These are phyloP conservation scores for Lactarius tabidus DNA, from an alignment of 768 basidiomycete genomes.

Conservation along the genomic window DNA sequence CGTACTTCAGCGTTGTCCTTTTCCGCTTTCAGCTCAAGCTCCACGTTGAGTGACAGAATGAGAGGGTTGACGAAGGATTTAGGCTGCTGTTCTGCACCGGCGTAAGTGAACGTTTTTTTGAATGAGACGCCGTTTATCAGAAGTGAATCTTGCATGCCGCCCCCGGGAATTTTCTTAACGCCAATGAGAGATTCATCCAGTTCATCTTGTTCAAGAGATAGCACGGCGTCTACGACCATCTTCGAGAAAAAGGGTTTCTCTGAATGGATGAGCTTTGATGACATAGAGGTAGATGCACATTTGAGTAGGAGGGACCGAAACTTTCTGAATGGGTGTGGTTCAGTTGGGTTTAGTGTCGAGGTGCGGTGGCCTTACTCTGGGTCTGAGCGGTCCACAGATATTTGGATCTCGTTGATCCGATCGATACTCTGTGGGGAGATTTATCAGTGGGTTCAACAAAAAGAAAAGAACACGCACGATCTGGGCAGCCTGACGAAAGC, in stretches of 20 bases:
- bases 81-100: constrained; percentile 98
- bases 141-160: constrained; percentile 94
- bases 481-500: constrained; percentile 82
- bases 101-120: constrained; percentile 99
- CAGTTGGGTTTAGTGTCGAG: not conserved
- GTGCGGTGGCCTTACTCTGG: constrained; percentile 62
- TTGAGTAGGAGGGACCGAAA: constrained; percentile 94
- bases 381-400: constrained; percentile 84
- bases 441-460: constrained; percentile 10
- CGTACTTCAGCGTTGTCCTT: constrained; percentile 99
- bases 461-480: constrained; percentile 52
- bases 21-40: constrained; percentile 97
- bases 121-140: constrained; percentile 91
- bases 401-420: constrained; percentile 84
- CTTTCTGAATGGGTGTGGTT: constrained; percentile 47
- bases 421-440: constrained; percentile 60
- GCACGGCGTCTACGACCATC: constrained; percentile 98
- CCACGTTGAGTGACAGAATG: constrained; percentile 93
- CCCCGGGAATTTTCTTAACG: constrained; percentile 96
- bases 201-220: constrained; percentile 86
- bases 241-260: constrained; percentile 98
- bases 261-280: constrained; percentile 97
- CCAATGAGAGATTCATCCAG: constrained; percentile 96
- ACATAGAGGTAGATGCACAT: constrained; percentile 99
- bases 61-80: constrained; percentile 87